Base-by-base conservation (phyloP, 1,139 yeast species). In the Meyerozyma smithsonii region DNA sequence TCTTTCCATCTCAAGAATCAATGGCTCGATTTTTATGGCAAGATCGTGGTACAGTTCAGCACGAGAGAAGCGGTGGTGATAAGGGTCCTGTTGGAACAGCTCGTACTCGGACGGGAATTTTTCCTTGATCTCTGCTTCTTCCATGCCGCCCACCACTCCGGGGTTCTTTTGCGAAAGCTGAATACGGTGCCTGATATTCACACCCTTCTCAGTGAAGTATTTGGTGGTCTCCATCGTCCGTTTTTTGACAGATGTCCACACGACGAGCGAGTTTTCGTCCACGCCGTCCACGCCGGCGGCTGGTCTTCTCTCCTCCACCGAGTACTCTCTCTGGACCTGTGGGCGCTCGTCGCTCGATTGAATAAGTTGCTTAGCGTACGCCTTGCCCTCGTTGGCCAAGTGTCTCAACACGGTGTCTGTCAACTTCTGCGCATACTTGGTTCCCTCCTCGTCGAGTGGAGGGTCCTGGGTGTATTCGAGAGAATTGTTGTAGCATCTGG, bases 21-120 rank as follows among this genome's bases (percentile, higher is more conserved):
- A 70, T 0, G 98, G 96, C 61, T 94, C 98, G 62, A 94, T 79
- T 50, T 96, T 81, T 35, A 92, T 84, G 0, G 98, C 97, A 42
- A 94, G 72, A 60, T 92, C 98, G 61, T 92, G 98, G 58, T 89
- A 92, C 41, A 95, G 86, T 62, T 92, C 99, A 0, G 95, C 88
- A 41, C 97, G 73, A 6, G 96, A 88, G 58, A 79, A 92, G 43
- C 98, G 72, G 59, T 85, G 92, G 59, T 92, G 97, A 57, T 92
- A 94, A 2, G 96, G 96, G 58, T 90, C 97, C 45, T 70, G 66
- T 41, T 65, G 45, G 55, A 80, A 86, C 51, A 77, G 81, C 43
- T 69, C 72, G 55, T 74, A 85, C 50, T 89, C 97, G 2, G 68
- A 73, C 0, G 96, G 95, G 54, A 67, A 87, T 48, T 69, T 65